Conservation (phyloP, 768 basidiomycete species). For the Paxillus ammoniavirescens region DNA sequence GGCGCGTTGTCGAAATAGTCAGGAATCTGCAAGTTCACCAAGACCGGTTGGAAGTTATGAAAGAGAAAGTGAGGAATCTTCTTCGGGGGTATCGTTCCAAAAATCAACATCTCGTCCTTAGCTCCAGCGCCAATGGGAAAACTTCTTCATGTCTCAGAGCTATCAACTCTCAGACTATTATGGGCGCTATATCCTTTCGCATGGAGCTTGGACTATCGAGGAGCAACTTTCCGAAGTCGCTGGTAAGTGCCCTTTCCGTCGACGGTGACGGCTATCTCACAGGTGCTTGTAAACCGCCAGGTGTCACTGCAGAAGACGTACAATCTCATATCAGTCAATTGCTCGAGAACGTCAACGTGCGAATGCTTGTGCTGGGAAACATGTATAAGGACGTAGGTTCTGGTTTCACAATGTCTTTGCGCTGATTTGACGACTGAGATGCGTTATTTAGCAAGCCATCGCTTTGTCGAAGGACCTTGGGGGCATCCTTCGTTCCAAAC, state of each 20-base stretch:
- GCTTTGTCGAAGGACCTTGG: conserved; percentile 72
- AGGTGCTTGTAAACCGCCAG: conserved; percentile 36
- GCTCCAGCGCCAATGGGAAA: conserved; percentile 78
- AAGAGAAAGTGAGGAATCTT: conserved; percentile 64
- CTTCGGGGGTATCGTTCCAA: neutral
- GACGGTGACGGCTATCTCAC: neutral
- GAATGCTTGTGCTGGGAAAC: conserved; percentile 82
- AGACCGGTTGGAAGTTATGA: conserved; percentile 77
- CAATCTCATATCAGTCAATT: conserved; percentile 57
- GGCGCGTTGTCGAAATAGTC: conserved; percentile 68
- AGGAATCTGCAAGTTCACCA: conserved; percentile 61
- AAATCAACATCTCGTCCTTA: conserved; percentile 27
- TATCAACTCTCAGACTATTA: conserved; percentile 80
- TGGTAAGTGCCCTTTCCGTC: conserved; percentile 44
- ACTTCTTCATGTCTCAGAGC: conserved; percentile 84
- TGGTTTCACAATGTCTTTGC: neutral
- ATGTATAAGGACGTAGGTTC: conserved; percentile 71
- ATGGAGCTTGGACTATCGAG: conserved; percentile 70
- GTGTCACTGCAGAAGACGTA: conserved; percentile 69
- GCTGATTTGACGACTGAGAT: neutral
- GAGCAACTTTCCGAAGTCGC: conserved; percentile 77
- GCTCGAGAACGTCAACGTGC: conserved; percentile 63
- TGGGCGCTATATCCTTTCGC: conserved; percentile 64
- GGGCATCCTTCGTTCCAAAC: conserved; percentile 52
- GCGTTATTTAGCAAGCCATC: conserved; percentile 64